phyloP scores from a whole-genome alignment of 2,329 filamentous ascomycete genomes.

The Aspergillus versicolor region DNA sequence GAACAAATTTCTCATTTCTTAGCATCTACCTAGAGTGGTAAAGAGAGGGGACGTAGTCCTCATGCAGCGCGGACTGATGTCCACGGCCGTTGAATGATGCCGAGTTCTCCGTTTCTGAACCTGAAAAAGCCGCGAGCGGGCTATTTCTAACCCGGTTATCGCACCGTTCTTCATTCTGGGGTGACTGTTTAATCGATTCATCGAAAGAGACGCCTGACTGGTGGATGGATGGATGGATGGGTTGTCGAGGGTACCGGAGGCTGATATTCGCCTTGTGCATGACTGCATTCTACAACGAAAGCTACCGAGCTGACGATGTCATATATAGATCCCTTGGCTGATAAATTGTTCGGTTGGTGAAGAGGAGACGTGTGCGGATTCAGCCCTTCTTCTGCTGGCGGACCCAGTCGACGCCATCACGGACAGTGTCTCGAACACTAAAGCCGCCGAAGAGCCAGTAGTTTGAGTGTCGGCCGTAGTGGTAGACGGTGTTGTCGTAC shows the following conservation, averaged over 20 bases:
- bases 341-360: background rate
- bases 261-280: background rate
- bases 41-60: no score
- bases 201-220: background rate
- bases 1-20: background rate
- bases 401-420: conserved; percentile 40
- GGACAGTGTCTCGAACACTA: conserved; percentile 47
- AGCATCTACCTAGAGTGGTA: background rate
- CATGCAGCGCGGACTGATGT: no score
- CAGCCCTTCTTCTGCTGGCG: conserved; percentile 17
- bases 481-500: conserved; percentile 41
- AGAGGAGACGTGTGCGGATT: background rate
- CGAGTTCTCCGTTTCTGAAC: background rate
- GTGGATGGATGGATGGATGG: background rate
- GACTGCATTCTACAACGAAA: background rate
- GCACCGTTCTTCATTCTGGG: background rate
- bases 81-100: background rate
- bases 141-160: background rate
- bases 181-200: background rate
- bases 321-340: background rate
- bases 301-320: background rate
- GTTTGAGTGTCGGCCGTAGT: conserved; percentile 51
- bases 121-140: background rate
- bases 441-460: conserved; percentile 54
- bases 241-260: background rate